These are phyloP conservation scores for Acanthamoeba sp. DNA, from an alignment of 208 protist species.

Conservation along the genomic window DNA sequence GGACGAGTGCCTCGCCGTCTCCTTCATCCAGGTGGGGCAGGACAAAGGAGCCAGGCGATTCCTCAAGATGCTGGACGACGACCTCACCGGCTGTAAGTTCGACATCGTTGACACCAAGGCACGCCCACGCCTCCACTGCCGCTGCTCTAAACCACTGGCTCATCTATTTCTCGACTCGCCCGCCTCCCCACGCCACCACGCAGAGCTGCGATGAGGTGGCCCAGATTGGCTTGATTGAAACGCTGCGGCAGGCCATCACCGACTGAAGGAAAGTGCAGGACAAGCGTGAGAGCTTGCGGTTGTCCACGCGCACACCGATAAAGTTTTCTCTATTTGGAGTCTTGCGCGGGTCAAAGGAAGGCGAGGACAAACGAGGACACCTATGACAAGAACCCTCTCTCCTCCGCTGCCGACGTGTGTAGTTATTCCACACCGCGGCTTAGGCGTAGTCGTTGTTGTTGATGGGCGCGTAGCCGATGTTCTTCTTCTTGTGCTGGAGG, in stretches of 20 bases:
- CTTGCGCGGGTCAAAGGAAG: no score
- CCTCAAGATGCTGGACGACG: conserved; percentile 67
- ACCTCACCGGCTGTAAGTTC: conserved; percentile 57
- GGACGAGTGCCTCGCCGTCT: conserved; percentile 47
- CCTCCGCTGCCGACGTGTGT: no score
- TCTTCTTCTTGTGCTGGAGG: conserved; percentile 8
- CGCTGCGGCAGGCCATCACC: conserved; percentile 42
- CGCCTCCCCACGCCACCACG: no score
- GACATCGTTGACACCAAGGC: conserved; percentile 67
- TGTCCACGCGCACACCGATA: no score
- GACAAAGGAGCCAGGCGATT: conserved; percentile 10
- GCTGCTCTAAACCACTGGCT: not conserved
- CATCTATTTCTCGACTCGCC: no score
- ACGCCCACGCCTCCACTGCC: not conserved
- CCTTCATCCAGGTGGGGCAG: conserved; percentile 63
- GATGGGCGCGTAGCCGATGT: conserved; percentile 27
- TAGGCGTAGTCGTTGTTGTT: conserved; percentile 33
- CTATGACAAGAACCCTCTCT: no score
- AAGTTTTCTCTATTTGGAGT: no score
- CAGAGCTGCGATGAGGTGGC: conserved; percentile 29
- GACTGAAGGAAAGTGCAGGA: no score
- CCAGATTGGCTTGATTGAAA: conserved; percentile 34
- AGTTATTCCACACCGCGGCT: no score
- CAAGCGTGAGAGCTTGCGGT: no score
- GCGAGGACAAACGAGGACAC: no score